Conservation (phyloP, 2,329 filamentous ascomycete genomes). For the Aspergillus intermedius region DNA sequence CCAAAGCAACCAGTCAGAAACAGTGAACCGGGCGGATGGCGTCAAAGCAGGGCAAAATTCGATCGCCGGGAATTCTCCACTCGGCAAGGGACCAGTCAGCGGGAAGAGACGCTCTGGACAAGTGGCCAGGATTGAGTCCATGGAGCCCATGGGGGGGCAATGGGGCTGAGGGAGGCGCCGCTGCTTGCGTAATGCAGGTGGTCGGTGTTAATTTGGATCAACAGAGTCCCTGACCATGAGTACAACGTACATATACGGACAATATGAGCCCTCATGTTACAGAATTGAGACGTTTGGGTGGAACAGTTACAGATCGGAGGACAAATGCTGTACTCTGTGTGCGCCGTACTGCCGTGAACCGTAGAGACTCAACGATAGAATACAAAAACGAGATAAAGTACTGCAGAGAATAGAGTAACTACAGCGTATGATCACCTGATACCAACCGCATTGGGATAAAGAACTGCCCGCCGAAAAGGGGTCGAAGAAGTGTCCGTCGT, state of each 20-base stretch:
- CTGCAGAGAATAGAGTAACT: background rate
- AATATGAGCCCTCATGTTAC: background rate
- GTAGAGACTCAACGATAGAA: too few relatives aligned
- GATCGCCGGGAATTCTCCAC: slow-evolving; percentile 34
- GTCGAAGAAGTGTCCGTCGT: background rate
- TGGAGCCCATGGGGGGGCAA: slow-evolving; percentile 20
- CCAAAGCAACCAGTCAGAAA: slow-evolving; percentile 1
- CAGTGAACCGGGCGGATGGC: slow-evolving; percentile 20
- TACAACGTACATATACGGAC: background rate
- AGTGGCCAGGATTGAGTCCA: slow-evolving; percentile 14
- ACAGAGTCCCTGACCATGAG: slow-evolving; percentile 4
- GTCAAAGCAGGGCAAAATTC: slow-evolving; percentile 16
- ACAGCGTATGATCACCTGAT: background rate
- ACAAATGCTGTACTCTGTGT: background rate
- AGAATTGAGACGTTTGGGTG: background rate
- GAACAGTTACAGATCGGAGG: too few relatives aligned
- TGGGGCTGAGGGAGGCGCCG: slow-evolving; percentile 20
- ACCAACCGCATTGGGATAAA: background rate
- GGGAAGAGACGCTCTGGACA: slow-evolving; percentile 21
- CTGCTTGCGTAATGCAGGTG: slow-evolving; percentile 33
- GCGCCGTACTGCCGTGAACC: background rate
- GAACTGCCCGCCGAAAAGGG: background rate
- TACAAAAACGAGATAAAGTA: background rate
- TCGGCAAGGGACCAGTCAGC: slow-evolving; percentile 27
- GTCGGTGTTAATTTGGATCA: slow-evolving; percentile 29